phyloP scores from a whole-genome alignment of 2,329 filamentous ascomycete species.

The Zymoseptoria crescenta region DNA sequence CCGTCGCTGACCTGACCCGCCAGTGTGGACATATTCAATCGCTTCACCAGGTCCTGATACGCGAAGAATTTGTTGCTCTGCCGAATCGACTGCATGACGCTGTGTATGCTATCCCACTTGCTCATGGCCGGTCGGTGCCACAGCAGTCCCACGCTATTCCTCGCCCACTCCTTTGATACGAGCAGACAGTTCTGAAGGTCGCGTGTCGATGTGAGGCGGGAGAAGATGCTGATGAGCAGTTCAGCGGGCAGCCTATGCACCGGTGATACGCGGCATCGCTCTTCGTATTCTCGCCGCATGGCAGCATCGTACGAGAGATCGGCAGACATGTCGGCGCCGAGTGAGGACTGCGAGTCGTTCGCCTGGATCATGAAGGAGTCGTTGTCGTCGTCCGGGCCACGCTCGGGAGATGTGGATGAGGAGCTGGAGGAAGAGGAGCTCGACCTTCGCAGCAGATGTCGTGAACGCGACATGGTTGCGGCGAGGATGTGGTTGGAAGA shows the following conservation, averaged over 20 bases:
- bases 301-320: conserved; percentile 58
- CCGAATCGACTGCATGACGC: conserved; percentile 71
- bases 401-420: conserved; percentile 66
- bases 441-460: conserved; percentile 23
- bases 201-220: conserved; percentile 62
- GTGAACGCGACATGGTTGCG: conserved; percentile 21
- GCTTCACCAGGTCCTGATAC: conserved; percentile 84
- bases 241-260: conserved; percentile 84
- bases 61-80: conserved; percentile 71
- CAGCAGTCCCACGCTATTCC: conserved; percentile 83
- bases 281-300: conserved; percentile 47
- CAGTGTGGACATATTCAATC: conserved; percentile 79
- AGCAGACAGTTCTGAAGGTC: conserved; percentile 86
- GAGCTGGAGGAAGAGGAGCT: conserved; percentile 43
- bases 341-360: conserved; percentile 89
- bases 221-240: conserved; percentile 87
- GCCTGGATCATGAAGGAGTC: conserved; percentile 77
- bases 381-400: conserved; percentile 79
- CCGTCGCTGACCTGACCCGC: conserved; percentile 76
- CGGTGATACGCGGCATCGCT: conserved; percentile 63
- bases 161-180: conserved; percentile 88
- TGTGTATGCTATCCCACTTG: conserved; percentile 72
- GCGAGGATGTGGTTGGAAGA: not conserved
- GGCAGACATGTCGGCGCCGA: conserved; percentile 59
- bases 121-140: conserved; percentile 93